These are phyloP conservation scores for Aspergillus sp. DNA, from an alignment of 2,329 filamentous ascomycete genomes.

Conservation along the genomic window DNA sequence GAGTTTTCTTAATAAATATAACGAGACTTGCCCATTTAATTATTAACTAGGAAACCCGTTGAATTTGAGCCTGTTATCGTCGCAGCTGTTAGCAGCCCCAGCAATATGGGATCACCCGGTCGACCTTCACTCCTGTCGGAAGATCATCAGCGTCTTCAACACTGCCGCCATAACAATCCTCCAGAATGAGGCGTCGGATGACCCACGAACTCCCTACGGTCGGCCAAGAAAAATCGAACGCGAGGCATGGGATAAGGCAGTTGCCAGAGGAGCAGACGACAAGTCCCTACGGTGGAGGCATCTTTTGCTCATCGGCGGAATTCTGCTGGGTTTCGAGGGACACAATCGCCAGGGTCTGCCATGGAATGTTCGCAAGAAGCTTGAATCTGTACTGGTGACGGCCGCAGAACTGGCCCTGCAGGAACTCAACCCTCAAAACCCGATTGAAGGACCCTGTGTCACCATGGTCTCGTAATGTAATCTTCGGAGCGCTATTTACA, in stretches of 20 bases:
- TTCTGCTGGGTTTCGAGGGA: constrained; percentile 73
- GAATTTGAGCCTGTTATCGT: constrained; percentile 60
- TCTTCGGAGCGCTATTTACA: no score
- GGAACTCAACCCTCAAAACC: constrained; percentile 52
- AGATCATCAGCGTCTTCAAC: constrained; percentile 62
- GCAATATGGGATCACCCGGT: constrained; percentile 58
- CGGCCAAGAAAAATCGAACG: constrained; percentile 53
- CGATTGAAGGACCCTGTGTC: constrained; percentile 54
- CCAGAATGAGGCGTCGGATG: constrained; percentile 44
- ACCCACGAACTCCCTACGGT: constrained; percentile 33
- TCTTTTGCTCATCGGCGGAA: constrained; percentile 72
- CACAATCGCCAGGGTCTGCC: constrained; percentile 65
- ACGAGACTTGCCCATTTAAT: no score
- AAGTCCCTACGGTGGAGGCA: constrained; percentile 78
- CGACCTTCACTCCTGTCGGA: constrained; percentile 55
- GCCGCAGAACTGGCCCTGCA: constrained; percentile 73
- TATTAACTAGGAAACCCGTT: constrained; percentile 63
- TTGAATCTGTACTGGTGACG: constrained; percentile 71
- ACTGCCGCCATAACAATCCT: constrained; percentile 56
- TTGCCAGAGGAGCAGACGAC: constrained; percentile 60
- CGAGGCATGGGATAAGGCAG: constrained; percentile 59
- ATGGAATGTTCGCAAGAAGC: constrained; percentile 60
- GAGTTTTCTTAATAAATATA: no score
- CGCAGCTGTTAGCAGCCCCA: constrained; percentile 58
- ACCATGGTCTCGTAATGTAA: constrained; percentile 67